phyloP scores from a whole-genome alignment of 192 early-diverging fungal species.

The Jimgerdemannia flammicorona region DNA sequence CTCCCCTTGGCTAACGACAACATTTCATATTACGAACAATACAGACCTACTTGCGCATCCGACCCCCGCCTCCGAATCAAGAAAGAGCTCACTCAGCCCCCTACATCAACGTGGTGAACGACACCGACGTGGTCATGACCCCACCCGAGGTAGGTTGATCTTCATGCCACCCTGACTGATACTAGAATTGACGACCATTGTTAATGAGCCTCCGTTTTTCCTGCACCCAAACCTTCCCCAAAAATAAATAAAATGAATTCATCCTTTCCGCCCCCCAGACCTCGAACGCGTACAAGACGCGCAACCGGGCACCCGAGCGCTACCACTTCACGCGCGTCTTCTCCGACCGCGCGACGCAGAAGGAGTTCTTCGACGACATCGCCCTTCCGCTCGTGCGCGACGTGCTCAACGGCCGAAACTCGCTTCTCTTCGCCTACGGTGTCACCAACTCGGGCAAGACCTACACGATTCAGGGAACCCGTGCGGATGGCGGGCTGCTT shows the following conservation, averaged over 20 bases:
- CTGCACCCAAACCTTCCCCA: neutral
- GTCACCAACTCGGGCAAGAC: conserved; percentile 72
- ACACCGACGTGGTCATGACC: conserved; percentile 36
- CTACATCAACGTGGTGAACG: conserved; percentile 34
- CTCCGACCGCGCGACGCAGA: conserved; percentile 22
- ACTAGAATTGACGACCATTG: neutral
- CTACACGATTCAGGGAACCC: conserved; percentile 56
- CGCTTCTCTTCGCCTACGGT: conserved; percentile 67
- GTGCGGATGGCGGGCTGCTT: conserved; percentile 46
- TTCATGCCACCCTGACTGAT: neutral
- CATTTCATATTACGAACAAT: neutral
- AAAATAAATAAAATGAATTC: neutral
- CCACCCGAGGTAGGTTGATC: conserved; percentile 27
- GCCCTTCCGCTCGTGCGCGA: conserved; percentile 54
- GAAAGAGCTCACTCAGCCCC: conserved; percentile 7
- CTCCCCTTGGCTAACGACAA: neutral
- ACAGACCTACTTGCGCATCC: conserved; percentile 29
- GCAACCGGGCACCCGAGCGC: conserved; percentile 26
- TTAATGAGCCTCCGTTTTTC: neutral
- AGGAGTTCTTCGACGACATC: conserved; percentile 53
- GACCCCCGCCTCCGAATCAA: conserved; percentile 12
- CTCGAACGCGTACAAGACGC: conserved; percentile 26
- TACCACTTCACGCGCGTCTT: conserved; percentile 62
- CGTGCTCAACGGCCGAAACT: conserved; percentile 53
- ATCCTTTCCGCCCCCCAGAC: neutral